Percentiles rank a stretch among this genome's conserved stretches.
phyloP scores from a whole-genome alignment of 2,329 filamentous ascomycete species.

The Cercospora sp. region DNA sequence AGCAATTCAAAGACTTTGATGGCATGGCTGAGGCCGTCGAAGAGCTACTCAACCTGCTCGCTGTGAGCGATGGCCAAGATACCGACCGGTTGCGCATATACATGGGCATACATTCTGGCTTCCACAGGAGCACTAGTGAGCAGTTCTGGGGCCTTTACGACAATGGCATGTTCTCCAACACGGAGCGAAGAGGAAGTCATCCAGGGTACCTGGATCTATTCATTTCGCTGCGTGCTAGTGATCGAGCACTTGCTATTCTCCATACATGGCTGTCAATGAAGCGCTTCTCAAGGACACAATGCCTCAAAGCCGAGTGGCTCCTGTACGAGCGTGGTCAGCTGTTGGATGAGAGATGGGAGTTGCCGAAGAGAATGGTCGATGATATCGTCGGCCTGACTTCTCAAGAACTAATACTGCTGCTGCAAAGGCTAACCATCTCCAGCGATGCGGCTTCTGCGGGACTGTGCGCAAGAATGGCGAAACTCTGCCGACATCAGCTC shows the following conservation, averaged over 20 bases:
- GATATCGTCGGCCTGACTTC: conserved; percentile 11
- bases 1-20: background rate
- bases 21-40: conserved; percentile 14
- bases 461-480: background rate
- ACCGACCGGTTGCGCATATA: conserved; percentile 24
- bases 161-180: conserved; percentile 7
- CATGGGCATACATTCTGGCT: conserved; percentile 30
- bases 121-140: conserved; percentile 24
- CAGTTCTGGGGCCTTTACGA: conserved; percentile 33
- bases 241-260: conserved; percentile 45
- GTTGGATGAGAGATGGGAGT: conserved; percentile 8
- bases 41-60: conserved; percentile 27
- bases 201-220: conserved; percentile 42
- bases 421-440: conserved; percentile 1
- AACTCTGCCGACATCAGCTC: conserved; percentile 29
- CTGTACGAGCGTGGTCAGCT: background rate
- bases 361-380: conserved; percentile 7
- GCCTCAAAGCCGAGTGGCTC: conserved; percentile 13
- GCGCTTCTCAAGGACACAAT: conserved; percentile 39
- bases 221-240: conserved; percentile 48
- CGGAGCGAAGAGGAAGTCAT: conserved; percentile 2
- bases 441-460: background rate
- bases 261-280: conserved; percentile 42
- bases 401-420: conserved; percentile 7
- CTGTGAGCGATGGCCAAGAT: conserved; percentile 5